phyloP scores from a whole-genome alignment of 768 basidiomycete species.

The Boletus rubroflammeus region DNA sequence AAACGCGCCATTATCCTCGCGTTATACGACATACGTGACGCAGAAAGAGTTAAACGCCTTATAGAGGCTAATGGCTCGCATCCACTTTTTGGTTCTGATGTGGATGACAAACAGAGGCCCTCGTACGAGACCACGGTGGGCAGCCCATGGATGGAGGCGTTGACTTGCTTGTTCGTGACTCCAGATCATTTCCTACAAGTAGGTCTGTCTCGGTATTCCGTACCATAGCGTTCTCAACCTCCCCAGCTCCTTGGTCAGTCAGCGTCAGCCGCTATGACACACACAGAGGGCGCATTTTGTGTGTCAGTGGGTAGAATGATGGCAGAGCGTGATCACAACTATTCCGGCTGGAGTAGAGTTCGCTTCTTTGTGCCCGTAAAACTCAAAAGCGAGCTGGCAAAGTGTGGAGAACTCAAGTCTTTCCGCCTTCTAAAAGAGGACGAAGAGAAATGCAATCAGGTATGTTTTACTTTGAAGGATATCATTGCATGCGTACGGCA shows the following conservation, averaged over 20 bases:
- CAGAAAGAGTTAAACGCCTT: slow-evolving; percentile 43
- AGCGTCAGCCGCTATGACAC: slow-evolving; percentile 45
- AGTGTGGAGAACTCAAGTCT: slow-evolving; percentile 32
- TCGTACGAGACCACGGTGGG: slow-evolving; percentile 1
- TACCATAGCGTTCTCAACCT: slow-evolving; percentile 5
- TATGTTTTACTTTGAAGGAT: slow-evolving; percentile 13
- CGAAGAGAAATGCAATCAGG: slow-evolving; percentile 26
- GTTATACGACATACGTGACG: slow-evolving; percentile 59
- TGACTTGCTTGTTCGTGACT: slow-evolving; percentile 43
- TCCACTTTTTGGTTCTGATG: neutral
- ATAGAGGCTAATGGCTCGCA: slow-evolving; percentile 29
- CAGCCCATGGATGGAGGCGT: slow-evolving; percentile 25
- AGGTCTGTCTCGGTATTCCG: slow-evolving; percentile 9
- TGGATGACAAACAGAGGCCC: slow-evolving; percentile 6
- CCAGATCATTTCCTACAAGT: slow-evolving; percentile 47
- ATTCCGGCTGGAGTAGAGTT: slow-evolving; percentile 22
- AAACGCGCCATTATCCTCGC: slow-evolving; percentile 54
- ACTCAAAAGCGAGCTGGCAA: slow-evolving; percentile 28
- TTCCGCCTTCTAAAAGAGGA: slow-evolving; percentile 27
- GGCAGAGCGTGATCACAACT: slow-evolving; percentile 19
- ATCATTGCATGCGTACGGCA: neutral
- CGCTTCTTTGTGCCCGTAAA: slow-evolving; percentile 28
- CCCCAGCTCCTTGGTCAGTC: slow-evolving; percentile 49
- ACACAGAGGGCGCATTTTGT: slow-evolving; percentile 50
- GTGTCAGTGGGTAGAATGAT: slow-evolving; percentile 39